A percentile compares a stretch with the other conserved stretches of the same genome.
Evolutionary conservation across 495 filamentous ascomycete genomes (phyloP).

Genomic region (Tuber microsphaerosporum): DNA sequence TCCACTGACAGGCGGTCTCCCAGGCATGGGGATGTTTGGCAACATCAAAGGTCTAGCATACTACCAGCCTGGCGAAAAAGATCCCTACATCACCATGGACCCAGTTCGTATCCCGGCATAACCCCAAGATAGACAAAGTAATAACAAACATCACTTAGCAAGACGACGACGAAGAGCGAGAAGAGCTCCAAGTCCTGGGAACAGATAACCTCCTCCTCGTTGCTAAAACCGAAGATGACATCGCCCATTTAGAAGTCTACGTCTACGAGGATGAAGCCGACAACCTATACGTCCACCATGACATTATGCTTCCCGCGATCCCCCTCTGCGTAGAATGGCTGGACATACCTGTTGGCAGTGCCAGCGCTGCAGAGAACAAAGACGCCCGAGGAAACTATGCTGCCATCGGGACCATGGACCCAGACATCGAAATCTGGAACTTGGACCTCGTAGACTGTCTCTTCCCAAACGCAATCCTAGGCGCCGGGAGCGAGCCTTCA

Average conservation of each 20-base stretch:
- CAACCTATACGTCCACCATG: slow-evolving; percentile 98
- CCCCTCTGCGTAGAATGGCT: slow-evolving; percentile 95
- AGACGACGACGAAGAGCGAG: slow-evolving; percentile 78
- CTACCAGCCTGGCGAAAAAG: slow-evolving; percentile 82
- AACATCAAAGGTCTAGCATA: slow-evolving; percentile 89
- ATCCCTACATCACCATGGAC: slow-evolving; percentile 89
- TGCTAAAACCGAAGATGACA: slow-evolving; percentile 91
- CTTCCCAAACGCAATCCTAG: slow-evolving; percentile 94
- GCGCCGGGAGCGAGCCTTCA: slow-evolving; percentile 58
- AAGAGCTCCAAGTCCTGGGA: slow-evolving; percentile 85
- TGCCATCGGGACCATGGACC: slow-evolving; percentile 92
- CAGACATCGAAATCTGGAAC: slow-evolving; percentile 98
- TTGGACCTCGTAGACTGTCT: slow-evolving; percentile 91
- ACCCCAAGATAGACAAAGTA: background rate
- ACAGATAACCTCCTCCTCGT: slow-evolving; percentile 88
- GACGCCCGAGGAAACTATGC: slow-evolving; percentile 73
- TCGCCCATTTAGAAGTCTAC: slow-evolving; percentile 93
- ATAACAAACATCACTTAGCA: slow-evolving; percentile 47
- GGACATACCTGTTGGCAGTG: slow-evolving; percentile 64
- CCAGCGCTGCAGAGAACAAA: slow-evolving; percentile 52
- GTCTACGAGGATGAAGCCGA: slow-evolving; percentile 91
- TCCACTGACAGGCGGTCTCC: slow-evolving; percentile 4
- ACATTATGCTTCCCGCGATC: slow-evolving; percentile 97
- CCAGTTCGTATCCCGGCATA: slow-evolving; percentile 41
- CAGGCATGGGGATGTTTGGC: slow-evolving; percentile 79